Evolutionary conservation across 2,329 filamentous ascomycete species (phyloP).

Genomic region (Pseudonectria foliicola): DNA sequence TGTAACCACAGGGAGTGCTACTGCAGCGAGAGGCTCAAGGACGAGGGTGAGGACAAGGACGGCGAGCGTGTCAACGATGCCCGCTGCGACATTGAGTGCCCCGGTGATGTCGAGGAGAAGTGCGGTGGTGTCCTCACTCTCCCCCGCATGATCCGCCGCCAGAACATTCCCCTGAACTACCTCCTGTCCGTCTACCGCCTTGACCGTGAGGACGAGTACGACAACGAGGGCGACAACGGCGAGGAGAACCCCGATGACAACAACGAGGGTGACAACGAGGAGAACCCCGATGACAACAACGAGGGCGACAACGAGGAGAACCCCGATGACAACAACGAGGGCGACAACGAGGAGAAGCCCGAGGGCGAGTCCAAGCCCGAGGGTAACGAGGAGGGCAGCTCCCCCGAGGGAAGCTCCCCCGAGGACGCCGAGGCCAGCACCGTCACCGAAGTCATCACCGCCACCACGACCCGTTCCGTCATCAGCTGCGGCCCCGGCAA

Average conservation of each 20-base stretch:
- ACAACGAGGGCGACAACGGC: background rate
- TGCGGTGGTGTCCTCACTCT: conserved; percentile 19
- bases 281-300: background rate
- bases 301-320: background rate
- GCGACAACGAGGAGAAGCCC: background rate
- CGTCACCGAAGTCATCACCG: conserved; percentile 6
- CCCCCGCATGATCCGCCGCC: conserved; percentile 14
- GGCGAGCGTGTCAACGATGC: conserved; percentile 4
- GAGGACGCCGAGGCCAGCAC: conserved; percentile 6
- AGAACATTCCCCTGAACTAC: conserved; percentile 4
- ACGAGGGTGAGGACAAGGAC: background rate
- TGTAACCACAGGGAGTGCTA: conserved; percentile 20
- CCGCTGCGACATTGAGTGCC: conserved; percentile 22
- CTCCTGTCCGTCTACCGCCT: conserved; percentile 14
- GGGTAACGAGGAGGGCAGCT: background rate
- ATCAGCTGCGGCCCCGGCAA: conserved; percentile 21
- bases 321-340: background rate
- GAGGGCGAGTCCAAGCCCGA: background rate
- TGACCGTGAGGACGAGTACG: background rate
- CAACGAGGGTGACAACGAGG: background rate
- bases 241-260: background rate
- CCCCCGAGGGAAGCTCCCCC: background rate
- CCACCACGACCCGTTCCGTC: conserved; percentile 5
- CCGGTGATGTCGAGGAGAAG: conserved; percentile 14
- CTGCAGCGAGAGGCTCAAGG: conserved; percentile 19